Evolutionary conservation across 2,329 filamentous ascomycete species (phyloP).

Genomic region (Lasiodiplodia citricola): DNA sequence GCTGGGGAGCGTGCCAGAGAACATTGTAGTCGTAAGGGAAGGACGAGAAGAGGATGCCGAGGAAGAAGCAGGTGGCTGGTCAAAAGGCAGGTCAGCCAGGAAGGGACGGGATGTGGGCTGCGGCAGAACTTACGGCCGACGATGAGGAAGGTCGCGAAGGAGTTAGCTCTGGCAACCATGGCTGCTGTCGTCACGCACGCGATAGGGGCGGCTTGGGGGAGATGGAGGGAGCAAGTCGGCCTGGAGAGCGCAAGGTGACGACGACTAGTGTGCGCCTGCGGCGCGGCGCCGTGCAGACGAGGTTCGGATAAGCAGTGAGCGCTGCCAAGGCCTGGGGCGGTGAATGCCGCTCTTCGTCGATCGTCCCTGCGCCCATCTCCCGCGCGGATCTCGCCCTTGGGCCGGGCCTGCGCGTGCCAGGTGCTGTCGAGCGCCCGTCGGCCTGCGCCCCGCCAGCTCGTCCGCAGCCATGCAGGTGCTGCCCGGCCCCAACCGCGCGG

Average conservation of each 20-base stretch:
- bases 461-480: background rate
- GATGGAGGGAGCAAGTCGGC: background rate
- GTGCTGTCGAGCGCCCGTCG: background rate
- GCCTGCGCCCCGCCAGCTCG: background rate
- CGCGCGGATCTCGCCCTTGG: background rate
- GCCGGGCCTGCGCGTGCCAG: background rate
- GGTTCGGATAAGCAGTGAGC: conserved; percentile 16
- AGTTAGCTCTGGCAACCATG: conserved; percentile 45
- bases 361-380: conserved; percentile 22
- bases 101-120: conserved; percentile 26
- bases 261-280: conserved; percentile 8
- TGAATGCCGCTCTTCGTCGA: conserved; percentile 1
- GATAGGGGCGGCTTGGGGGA: background rate
- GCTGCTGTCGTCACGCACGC: conserved; percentile 1
- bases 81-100: conserved; percentile 22
- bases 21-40: conserved; percentile 96
- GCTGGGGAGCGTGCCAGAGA: conserved; percentile 71
- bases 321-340: background rate
- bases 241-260: background rate
- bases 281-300: conserved; percentile 8
- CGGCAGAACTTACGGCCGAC: conserved; percentile 76
- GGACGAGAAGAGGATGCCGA: conserved; percentile 93
- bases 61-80: conserved; percentile 84
- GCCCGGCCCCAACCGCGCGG: no score
- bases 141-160: conserved; percentile 96